Evolutionary conservation across 2,329 filamentous ascomycete genomes (phyloP).

Genomic region (Chrysoporthe puriensis): DNA sequence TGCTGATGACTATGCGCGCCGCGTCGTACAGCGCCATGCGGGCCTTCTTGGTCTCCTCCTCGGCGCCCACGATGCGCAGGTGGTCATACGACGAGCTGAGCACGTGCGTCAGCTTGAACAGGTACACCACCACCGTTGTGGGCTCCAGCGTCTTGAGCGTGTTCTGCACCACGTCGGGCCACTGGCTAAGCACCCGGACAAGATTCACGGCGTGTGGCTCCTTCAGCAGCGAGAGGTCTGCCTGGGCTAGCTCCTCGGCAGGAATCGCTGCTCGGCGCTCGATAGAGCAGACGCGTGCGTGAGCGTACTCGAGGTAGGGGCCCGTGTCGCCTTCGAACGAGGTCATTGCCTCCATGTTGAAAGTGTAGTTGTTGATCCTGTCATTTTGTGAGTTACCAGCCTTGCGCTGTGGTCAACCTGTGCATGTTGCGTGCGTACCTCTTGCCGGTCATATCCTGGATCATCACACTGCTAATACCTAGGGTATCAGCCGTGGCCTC

Average conservation of each 20-base stretch:
- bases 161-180: conserved; percentile 83
- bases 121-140: conserved; percentile 58
- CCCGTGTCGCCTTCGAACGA: conserved; percentile 86
- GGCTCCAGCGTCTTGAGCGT: conserved; percentile 82
- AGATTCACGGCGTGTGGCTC: conserved; percentile 76
- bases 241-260: conserved; percentile 61
- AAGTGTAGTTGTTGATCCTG: conserved; percentile 69
- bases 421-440: conserved; percentile 54
- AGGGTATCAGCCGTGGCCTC: conserved; percentile 81
- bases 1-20: conserved; percentile 74
- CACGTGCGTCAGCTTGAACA: conserved; percentile 86
- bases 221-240: conserved; percentile 69
- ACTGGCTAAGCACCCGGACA: conserved; percentile 77
- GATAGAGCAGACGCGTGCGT: conserved; percentile 72
- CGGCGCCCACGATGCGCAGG: conserved; percentile 79
- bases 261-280: conserved; percentile 58
- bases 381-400: conserved; percentile 17
- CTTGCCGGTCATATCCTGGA: conserved; percentile 97
- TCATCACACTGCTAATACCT: conserved; percentile 95
- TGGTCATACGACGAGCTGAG: conserved; percentile 82
- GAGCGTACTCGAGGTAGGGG: conserved; percentile 82
- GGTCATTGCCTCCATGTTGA: conserved; percentile 81
- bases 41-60: conserved; percentile 70
- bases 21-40: conserved; percentile 79
- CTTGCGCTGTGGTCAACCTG: background rate